Evolutionary conservation across 305 asterid species (phyloP).

Genomic region (Nicotiana rustica): DNA sequence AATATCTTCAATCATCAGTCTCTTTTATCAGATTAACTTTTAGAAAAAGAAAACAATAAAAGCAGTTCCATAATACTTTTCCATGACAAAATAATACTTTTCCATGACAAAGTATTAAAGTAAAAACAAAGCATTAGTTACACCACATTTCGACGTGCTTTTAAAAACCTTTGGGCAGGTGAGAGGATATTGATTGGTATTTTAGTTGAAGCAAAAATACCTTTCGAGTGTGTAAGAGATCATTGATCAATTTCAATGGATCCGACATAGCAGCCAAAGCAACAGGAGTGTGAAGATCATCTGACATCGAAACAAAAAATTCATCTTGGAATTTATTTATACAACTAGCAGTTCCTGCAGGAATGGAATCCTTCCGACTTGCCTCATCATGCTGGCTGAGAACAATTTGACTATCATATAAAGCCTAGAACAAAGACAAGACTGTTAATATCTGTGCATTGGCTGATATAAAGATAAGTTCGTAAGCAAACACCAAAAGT

Average conservation of each 20-base stretch:
- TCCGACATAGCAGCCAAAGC: constrained; percentile 95
- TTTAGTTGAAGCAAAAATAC: constrained; percentile 48
- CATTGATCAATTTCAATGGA: constrained; percentile 85
- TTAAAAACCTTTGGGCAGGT: background rate
- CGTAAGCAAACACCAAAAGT: background rate
- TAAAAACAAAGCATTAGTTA: background rate
- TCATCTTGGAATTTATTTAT: constrained; percentile 73
- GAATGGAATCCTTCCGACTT: constrained; percentile 59
- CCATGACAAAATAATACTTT: background rate
- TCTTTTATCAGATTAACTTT: constrained; percentile 1
- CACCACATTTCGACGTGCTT: background rate
- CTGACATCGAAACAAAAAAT: constrained; percentile 76
- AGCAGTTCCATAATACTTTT: background rate
- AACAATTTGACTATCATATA: constrained; percentile 70
- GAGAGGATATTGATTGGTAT: background rate
- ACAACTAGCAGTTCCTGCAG: constrained; percentile 64
- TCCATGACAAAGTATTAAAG: constrained; percentile 6
- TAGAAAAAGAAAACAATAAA: background rate
- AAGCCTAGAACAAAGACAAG: constrained; percentile 60
- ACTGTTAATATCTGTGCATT: constrained; percentile 33
- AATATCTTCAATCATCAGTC: background rate
- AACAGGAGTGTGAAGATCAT: constrained; percentile 89
- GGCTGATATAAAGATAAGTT: constrained; percentile 13
- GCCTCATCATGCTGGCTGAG: constrained; percentile 52
- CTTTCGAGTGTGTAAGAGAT: constrained; percentile 90